Percentiles rank a stretch among this genome's conserved stretches.
Conservation (phyloP, 306 rosid species). For the Hippophae tibetana region DNA sequence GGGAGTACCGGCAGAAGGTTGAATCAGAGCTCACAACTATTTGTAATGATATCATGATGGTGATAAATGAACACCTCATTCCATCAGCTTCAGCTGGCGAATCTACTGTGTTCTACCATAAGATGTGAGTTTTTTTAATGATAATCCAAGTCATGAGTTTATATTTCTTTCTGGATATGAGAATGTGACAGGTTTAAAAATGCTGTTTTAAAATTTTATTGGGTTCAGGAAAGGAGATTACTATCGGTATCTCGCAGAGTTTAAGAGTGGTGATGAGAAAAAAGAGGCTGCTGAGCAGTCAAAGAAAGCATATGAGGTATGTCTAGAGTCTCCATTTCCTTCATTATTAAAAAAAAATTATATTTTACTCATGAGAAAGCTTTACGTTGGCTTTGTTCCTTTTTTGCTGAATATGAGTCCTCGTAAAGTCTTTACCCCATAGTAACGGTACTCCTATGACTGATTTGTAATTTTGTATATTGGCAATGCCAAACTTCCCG, state of each 20-base stretch:
- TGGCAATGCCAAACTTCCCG: no score
- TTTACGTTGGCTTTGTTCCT: no score
- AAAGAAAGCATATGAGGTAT: conserved; percentile 29
- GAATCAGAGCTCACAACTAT: conserved; percentile 33
- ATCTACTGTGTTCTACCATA: conserved; percentile 29
- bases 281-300: conserved; percentile 40
- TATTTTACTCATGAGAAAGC: neutral
- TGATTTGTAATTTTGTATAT: no score
- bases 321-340: neutral
- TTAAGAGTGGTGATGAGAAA: conserved; percentile 25
- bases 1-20: conserved; percentile 29
- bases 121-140: conserved; percentile 22
- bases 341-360: neutral
- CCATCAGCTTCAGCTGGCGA: conserved; percentile 33
- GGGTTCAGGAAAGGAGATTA: conserved; percentile 40
- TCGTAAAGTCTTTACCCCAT: no score
- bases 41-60: conserved; percentile 28
- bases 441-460: no score
- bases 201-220: neutral
- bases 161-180: no score
- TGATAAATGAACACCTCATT: conserved; percentile 32
- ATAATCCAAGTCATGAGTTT: no score
- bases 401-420: no score
- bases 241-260: conserved; percentile 42
- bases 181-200: neutral